These are phyloP conservation scores for Gaertneriomyces semiglobifer DNA, from an alignment of 192 early-diverging fungal species.

Conservation along the genomic window DNA sequence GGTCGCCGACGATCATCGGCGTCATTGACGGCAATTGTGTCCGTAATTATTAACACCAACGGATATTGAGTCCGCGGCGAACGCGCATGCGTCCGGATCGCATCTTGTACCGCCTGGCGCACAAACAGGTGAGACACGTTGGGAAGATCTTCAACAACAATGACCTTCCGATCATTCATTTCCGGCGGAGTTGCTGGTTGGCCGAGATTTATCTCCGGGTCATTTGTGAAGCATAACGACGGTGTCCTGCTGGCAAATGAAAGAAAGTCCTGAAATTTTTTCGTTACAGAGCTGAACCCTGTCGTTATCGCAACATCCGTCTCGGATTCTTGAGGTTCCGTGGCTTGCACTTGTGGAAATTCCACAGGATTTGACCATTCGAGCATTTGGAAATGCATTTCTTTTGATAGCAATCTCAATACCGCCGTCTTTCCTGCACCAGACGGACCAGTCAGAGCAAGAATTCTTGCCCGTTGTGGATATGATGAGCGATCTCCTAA, in stretches of 20 bases:
- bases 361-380: slow-evolving; percentile 46
- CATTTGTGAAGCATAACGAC: slow-evolving; percentile 1
- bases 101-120: slow-evolving; percentile 29
- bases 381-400: slow-evolving; percentile 38
- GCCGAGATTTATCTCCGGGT: not conserved
- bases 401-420: slow-evolving; percentile 31
- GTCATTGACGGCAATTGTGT: slow-evolving; percentile 2
- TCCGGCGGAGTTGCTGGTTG: slow-evolving; percentile 15
- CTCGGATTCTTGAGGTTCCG: no score
- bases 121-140: slow-evolving; percentile 29
- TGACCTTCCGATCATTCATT: slow-evolving; percentile 27
- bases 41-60: slow-evolving; percentile 40
- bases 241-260: slow-evolving; percentile 21
- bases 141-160: slow-evolving; percentile 47
- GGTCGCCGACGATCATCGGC: slow-evolving; percentile 4
- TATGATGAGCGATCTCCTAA: not conserved
- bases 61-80: slow-evolving; percentile 26
- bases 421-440: slow-evolving; percentile 47
- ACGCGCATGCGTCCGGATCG: slow-evolving; percentile 27
- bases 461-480: slow-evolving; percentile 9
- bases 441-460: slow-evolving; percentile 44
- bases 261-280: slow-evolving; percentile 21
- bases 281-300: slow-evolving; percentile 8
- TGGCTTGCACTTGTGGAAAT: no score
- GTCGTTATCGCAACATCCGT: slow-evolving; percentile 10